phyloP scores from a whole-genome alignment of 1,284 basidiomycete genomes.

The Mycena sp. region DNA sequence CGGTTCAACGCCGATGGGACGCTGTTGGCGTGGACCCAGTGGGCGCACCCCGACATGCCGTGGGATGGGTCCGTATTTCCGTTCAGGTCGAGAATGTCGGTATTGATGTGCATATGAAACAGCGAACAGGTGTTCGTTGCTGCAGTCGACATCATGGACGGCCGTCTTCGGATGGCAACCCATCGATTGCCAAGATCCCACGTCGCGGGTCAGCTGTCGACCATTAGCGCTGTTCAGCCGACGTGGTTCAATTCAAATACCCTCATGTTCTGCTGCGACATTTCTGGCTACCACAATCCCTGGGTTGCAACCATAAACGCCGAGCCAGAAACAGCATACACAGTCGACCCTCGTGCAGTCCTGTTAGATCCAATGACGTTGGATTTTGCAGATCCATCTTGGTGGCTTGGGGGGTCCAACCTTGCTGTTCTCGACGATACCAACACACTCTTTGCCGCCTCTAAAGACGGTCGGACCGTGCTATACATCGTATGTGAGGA shows the following conservation, averaged over 20 bases:
- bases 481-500: slow-evolving; percentile 58
- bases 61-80: slow-evolving; percentile 82
- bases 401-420: slow-evolving; percentile 61
- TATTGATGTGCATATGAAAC: too few relatives aligned
- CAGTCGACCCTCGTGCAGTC: background rate
- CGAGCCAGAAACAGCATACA: background rate
- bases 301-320: slow-evolving; percentile 53
- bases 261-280: slow-evolving; percentile 73
- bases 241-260: slow-evolving; percentile 66
- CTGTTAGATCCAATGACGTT: slow-evolving; percentile 40
- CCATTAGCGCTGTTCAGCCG: slow-evolving; percentile 63
- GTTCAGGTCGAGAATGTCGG: slow-evolving; percentile 63
- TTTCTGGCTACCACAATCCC: slow-evolving; percentile 74
- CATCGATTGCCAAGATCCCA: slow-evolving; percentile 22
- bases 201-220: slow-evolving; percentile 59
- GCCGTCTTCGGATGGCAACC: background rate
- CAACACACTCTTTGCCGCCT: slow-evolving; percentile 53
- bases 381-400: slow-evolving; percentile 67
- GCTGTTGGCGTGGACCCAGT: slow-evolving; percentile 73
- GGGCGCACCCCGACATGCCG: slow-evolving; percentile 85
- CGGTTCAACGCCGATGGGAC: slow-evolving; percentile 74
- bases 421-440: slow-evolving; percentile 58
- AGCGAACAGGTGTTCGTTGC: slow-evolving; percentile 8
- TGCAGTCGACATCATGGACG: background rate
- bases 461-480: slow-evolving; percentile 56